Evolutionary conservation across 352 stramenopile genomes (phyloP), one percentile per base, ranked within the genome.

Genomic region (Pythium aristosporum): DNA sequence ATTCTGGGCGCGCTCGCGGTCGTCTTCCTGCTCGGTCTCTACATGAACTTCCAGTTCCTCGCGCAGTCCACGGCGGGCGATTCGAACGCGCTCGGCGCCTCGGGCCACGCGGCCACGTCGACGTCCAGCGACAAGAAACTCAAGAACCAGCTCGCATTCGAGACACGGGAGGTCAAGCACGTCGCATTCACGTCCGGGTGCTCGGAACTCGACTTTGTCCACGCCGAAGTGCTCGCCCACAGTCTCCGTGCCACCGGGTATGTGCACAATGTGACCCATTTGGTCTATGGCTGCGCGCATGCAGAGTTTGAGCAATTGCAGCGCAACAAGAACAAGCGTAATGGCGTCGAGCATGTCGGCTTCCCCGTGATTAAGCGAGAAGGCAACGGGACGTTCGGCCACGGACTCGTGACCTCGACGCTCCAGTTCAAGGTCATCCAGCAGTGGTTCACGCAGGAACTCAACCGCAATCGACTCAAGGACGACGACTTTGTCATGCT

Each of bases 171-270:
- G 12, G 76, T 88, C 13, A 65, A 76, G 56, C 82, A 92, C 60
- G 30, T 95, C 20, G 79, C 82, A 25, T 95, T 92, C 72, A 91
- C 84, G 56, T 92, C 86, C 13, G 79, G 77, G 8, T 95, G 86
- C 67, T 63, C 72, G 16, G 67, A 83, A 37, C 46, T 79, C 7
- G 84, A 95, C 61, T 65, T 89, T 28, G 62, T 95, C 20, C 86
- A 84, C 57, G 70, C 70, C 11, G 79, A 93, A 51, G 84, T 93
- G 48, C 71, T 95, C 9, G 74, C 81, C 21, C 88, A 87, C 61
- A 88, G 79, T 20, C 64, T 84, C n/a, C 80, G 86, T 6, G 64
- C 71, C 32, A 78, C 73, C 2, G 81, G 78, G 39, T 95, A 74
- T 55, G 61, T 63, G 13, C 71, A 75, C 25, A 82, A 88, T 42